These are phyloP conservation scores for Pterula multifida DNA, from an alignment of 1,284 basidiomycete species.

Conservation along the genomic window DNA sequence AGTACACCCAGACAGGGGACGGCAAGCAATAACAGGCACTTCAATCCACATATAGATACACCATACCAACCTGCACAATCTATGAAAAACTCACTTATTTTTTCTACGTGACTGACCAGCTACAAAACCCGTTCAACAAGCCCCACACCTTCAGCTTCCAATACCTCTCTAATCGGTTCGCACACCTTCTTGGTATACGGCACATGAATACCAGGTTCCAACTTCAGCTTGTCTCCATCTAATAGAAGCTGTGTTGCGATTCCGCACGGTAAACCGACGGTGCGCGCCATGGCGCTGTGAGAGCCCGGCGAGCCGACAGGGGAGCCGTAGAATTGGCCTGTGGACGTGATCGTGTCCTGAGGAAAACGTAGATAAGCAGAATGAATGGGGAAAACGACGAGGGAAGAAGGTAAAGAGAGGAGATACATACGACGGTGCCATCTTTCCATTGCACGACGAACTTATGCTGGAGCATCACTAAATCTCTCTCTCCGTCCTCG, in stretches of 20 bases:
- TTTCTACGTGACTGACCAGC: too few species aligned
- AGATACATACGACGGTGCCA: slow-evolving; percentile 19
- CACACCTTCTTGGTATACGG: slow-evolving; percentile 60
- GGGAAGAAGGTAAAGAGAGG: slow-evolving; percentile 10
- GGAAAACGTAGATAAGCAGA: not conserved
- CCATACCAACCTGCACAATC: too few species aligned
- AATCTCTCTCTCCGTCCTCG: slow-evolving; percentile 60
- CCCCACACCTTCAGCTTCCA: slow-evolving; percentile 53
- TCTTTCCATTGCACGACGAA: slow-evolving; percentile 55
- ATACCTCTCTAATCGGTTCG: slow-evolving; percentile 41
- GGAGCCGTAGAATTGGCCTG: slow-evolving; percentile 62
- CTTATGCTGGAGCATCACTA: slow-evolving; percentile 74
- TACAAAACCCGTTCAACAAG: slow-evolving; percentile 40
- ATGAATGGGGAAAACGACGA: not conserved
- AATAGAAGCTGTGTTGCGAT: slow-evolving; percentile 56
- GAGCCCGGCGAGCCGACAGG: slow-evolving; percentile 47
- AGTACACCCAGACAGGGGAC: too few species aligned
- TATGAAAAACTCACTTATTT: too few species aligned
- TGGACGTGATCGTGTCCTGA: slow-evolving; percentile 57
- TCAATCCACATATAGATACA: too few species aligned
- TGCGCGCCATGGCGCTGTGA: slow-evolving; percentile 57
- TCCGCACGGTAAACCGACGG: slow-evolving; percentile 69
- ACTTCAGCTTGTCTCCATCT: slow-evolving; percentile 35
- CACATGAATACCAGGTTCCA: slow-evolving; percentile 47
- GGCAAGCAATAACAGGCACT: too few species aligned